A percentile compares a stretch with the other conserved stretches of the same genome.
phyloP scores from a whole-genome alignment of 768 basidiomycete genomes.

The Leucosporidium scottii region DNA sequence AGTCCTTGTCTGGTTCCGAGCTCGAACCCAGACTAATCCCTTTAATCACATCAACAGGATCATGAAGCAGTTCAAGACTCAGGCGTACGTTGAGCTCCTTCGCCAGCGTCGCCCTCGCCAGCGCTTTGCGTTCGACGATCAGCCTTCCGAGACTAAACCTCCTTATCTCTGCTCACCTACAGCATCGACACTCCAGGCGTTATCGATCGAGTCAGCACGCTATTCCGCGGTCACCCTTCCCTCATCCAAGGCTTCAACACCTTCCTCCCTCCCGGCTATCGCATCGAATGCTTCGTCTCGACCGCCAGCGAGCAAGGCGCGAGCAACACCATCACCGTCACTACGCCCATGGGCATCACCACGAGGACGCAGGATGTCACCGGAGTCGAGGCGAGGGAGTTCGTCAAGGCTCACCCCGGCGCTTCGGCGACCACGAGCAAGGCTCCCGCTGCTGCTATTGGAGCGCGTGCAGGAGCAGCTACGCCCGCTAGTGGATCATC shows the following conservation, averaged over 20 bases:
- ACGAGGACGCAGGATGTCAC: slow-evolving; percentile 35
- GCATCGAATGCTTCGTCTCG: slow-evolving; percentile 58
- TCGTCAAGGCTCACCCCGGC: slow-evolving; percentile 12
- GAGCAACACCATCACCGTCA: slow-evolving; percentile 41
- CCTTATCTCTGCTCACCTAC: slow-evolving; percentile 32
- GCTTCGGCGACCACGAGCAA: background rate
- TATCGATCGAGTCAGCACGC: slow-evolving; percentile 84
- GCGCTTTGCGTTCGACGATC: background rate
- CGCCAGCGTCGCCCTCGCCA: background rate
- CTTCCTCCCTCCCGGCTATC: slow-evolving; percentile 87
- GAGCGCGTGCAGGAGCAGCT: too few relatives aligned
- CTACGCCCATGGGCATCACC: slow-evolving; percentile 42
- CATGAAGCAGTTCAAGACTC: slow-evolving; percentile 99
- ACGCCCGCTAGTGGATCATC: too few relatives aligned
- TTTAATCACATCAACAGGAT: slow-evolving; percentile 45
- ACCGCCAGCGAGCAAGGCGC: slow-evolving; percentile 9
- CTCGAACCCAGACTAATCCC: background rate
- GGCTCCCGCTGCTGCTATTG: background rate
- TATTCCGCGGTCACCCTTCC: slow-evolving; percentile 81
- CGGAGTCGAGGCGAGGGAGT: slow-evolving; percentile 2
- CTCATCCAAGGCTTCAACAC: slow-evolving; percentile 98
- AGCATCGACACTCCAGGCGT: slow-evolving; percentile 98
- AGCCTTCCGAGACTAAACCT: background rate
- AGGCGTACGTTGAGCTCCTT: slow-evolving; percentile 43
- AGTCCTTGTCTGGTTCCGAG: background rate